These are phyloP conservation scores for Arabidopsis lyrata DNA, from an alignment of 441 rosid genomes.

Conservation along the genomic window DNA sequence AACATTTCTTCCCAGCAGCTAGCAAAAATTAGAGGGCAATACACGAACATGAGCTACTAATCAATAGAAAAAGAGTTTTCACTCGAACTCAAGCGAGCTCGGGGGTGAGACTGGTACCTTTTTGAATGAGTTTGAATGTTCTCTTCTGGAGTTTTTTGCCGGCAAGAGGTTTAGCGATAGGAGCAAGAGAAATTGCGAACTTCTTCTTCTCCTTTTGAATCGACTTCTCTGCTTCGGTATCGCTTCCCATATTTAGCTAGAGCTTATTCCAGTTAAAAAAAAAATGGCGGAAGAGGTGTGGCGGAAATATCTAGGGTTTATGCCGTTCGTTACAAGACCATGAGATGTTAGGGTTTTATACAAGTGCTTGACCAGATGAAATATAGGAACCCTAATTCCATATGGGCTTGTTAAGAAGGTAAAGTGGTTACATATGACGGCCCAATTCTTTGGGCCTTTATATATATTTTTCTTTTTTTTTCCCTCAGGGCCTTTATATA, in stretches of 20 bases:
- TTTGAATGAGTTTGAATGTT: conserved; percentile 88
- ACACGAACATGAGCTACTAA: neutral
- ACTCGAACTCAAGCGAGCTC: neutral
- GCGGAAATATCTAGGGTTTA: conserved; percentile 39
- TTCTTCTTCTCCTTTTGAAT: conserved; percentile 72
- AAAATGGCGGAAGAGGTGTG: conserved; percentile 11
- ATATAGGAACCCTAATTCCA: conserved; percentile 23
- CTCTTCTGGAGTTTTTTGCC: conserved; percentile 91
- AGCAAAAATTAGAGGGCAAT: conserved; percentile 13
- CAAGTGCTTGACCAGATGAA: neutral
- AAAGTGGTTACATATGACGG: neutral
- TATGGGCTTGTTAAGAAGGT: conserved; percentile 17
- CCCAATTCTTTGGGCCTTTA: neutral
- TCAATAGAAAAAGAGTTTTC: neutral
- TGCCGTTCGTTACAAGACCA: neutral
- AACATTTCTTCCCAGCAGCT: conserved; percentile 90
- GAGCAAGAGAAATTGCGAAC: conserved; percentile 58
- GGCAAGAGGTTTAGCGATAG: conserved; percentile 93
- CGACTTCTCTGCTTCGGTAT: conserved; percentile 78
- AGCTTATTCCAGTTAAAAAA: neutral
- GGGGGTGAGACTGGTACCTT: conserved; percentile 52
- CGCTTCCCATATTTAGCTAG: conserved; percentile 70
- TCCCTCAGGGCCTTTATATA: conserved; percentile 10
- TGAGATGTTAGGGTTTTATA: conserved; percentile 32
- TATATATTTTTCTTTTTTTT: no score